These are phyloP conservation scores for Thinopyrum elongatum DNA, from an alignment of 176 grass and related monocot species.

Conservation along the genomic window DNA sequence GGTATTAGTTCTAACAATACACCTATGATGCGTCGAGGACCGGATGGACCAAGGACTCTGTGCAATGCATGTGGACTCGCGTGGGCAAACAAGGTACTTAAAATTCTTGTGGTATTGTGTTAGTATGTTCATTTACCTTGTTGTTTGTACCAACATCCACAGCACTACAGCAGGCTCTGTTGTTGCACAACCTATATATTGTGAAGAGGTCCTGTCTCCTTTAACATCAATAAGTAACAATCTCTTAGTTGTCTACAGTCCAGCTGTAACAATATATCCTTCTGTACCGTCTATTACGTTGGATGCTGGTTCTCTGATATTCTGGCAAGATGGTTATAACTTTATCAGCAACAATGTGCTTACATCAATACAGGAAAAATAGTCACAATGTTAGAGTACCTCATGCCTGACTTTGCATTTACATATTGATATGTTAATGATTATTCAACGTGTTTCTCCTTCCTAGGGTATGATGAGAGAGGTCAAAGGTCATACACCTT, in stretches of 20 bases:
- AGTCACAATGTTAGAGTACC: not conserved
- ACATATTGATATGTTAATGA: not conserved
- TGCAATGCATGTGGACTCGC: slow-evolving; percentile 97
- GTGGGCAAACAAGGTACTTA: slow-evolving; percentile 97
- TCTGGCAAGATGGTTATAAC: not conserved
- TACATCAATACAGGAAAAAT: no score
- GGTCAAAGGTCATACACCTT: slow-evolving; percentile 43
- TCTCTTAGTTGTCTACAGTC: not conserved
- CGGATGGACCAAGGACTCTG: slow-evolving; percentile 87
- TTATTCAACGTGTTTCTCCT: not conserved
- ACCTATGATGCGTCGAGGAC: slow-evolving; percentile 98
- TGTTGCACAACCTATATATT: not conserved
- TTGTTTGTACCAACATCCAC: not conserved
- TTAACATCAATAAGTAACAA: slow-evolving; percentile 2
- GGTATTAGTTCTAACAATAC: slow-evolving; percentile 58
- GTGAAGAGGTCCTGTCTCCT: not conserved
- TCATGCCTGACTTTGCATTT: not conserved
- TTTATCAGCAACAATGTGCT: not conserved
- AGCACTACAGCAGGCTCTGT: not conserved
- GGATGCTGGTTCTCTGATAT: not conserved
- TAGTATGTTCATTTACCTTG: not conserved
- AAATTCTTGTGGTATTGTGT: not conserved
- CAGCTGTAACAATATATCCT: not conserved
- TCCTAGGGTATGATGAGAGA: slow-evolving; percentile 83
- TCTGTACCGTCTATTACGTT: not conserved